These are phyloP conservation scores for Neobulgaria alba DNA, from an alignment of 2,329 filamentous ascomycete species.

Conservation along the genomic window DNA sequence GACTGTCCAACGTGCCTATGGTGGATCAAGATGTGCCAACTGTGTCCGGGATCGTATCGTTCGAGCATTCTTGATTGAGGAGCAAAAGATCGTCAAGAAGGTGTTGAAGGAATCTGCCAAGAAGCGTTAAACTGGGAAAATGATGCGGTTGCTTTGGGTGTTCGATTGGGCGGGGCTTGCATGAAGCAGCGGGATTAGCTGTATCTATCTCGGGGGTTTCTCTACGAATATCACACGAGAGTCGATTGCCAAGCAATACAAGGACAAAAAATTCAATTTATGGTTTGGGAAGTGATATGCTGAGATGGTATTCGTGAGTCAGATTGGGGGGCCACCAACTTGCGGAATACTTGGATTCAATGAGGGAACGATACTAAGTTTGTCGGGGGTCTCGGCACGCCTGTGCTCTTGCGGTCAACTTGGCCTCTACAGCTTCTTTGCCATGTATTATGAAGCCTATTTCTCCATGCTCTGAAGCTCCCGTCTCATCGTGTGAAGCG, in stretches of 20 bases:
- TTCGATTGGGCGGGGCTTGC: constrained; percentile 27
- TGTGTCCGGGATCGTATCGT: constrained; percentile 98
- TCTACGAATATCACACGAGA: constrained; percentile 19
- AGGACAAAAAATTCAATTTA: no score
- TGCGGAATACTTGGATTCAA: no score
- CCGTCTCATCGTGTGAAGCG: no score
- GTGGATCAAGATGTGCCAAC: constrained; percentile 96
- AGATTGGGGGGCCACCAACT: no score
- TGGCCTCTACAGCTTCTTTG: no score
- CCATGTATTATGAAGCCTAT: no score
- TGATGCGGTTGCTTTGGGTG: constrained; percentile 28
- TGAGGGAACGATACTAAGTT: no score
- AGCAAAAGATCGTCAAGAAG: constrained; percentile 99
- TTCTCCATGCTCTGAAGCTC: no score
- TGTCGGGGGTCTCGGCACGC: no score
- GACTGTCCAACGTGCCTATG: constrained; percentile 97
- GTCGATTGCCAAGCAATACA: constrained; percentile 17
- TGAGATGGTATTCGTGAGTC: no score
- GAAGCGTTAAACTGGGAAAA: constrained; percentile 26
- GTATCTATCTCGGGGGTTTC: constrained; percentile 27
- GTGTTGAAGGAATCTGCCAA: constrained; percentile 93
- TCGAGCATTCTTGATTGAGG: constrained; percentile 98
- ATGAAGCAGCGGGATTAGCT: constrained; percentile 29
- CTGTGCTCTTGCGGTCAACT: no score
- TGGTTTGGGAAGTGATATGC: no score